These are phyloP conservation scores for Euphorbia tirucalli DNA, from an alignment of 345 rosid genomes.

Conservation along the genomic window DNA sequence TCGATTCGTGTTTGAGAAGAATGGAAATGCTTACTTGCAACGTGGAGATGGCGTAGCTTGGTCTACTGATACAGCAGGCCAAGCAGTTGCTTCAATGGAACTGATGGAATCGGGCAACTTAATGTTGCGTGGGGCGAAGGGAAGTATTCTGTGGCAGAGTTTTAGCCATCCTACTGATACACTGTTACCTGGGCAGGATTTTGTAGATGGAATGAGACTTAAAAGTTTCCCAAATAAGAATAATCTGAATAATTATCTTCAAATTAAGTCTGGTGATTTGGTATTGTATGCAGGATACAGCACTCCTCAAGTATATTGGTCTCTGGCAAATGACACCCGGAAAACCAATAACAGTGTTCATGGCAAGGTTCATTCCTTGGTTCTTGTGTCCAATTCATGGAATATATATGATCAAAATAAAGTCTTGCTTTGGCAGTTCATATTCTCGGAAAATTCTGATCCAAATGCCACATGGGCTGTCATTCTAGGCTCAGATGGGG, in stretches of 20 bases:
- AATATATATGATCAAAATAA: slow-evolving; percentile 41
- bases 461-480: slow-evolving; percentile 42
- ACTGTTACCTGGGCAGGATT: slow-evolving; percentile 40
- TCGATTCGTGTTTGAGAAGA: slow-evolving; percentile 38
- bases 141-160: slow-evolving; percentile 48
- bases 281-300: slow-evolving; percentile 36
- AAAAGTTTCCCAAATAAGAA: slow-evolving; percentile 30
- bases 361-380: slow-evolving; percentile 38
- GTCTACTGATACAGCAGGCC: slow-evolving; percentile 37
- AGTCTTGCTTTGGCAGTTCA: slow-evolving; percentile 40
- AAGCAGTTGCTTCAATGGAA: slow-evolving; percentile 36
- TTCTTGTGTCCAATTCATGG: slow-evolving; percentile 44
- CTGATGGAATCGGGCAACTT: slow-evolving; percentile 55
- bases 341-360: slow-evolving; percentile 22
- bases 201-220: slow-evolving; percentile 40
- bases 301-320: slow-evolving; percentile 55
- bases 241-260: slow-evolving; percentile 28
- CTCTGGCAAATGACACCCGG: slow-evolving; percentile 31
- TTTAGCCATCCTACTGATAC: slow-evolving; percentile 46
- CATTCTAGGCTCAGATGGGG: slow-evolving; percentile 37
- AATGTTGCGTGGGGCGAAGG: slow-evolving; percentile 38
- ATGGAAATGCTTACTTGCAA: slow-evolving; percentile 42
- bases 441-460: slow-evolving; percentile 31
- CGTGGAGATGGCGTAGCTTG: slow-evolving; percentile 31
- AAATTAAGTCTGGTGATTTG: slow-evolving; percentile 37